Evolutionary conservation across 2,329 filamentous ascomycete genomes (phyloP).

Genomic region (Colletotrichum theobromicola): DNA sequence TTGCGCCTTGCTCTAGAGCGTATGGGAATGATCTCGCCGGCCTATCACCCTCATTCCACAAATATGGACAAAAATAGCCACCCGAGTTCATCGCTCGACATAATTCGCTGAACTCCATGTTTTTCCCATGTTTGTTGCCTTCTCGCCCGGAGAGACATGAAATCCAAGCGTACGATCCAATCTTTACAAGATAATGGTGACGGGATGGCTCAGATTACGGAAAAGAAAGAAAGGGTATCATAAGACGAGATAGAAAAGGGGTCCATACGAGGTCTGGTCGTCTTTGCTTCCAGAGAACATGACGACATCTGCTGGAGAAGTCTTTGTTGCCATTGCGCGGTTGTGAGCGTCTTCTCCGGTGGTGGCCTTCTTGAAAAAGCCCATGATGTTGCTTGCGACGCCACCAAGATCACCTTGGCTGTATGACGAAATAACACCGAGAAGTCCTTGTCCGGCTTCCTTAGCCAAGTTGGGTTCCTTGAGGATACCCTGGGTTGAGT

Average conservation of each 20-base stretch:
- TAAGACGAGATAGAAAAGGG: slow-evolving; percentile 28
- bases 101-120: neutral
- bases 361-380: slow-evolving; percentile 88
- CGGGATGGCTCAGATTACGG: neutral
- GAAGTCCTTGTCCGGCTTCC: slow-evolving; percentile 68
- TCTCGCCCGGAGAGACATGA: neutral
- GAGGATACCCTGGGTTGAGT: slow-evolving; percentile 71
- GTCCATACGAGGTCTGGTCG: slow-evolving; percentile 82
- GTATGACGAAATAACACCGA: slow-evolving; percentile 64
- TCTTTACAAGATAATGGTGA: no score
- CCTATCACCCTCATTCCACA: neutral
- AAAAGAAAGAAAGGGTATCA: slow-evolving; percentile 7
- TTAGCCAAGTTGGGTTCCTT: slow-evolving; percentile 73
- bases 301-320: slow-evolving; percentile 91
- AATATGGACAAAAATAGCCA: neutral
- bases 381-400: slow-evolving; percentile 80
- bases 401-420: slow-evolving; percentile 78
- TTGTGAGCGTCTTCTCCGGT: slow-evolving; percentile 82
- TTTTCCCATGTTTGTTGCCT: neutral
- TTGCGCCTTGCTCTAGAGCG: slow-evolving; percentile 48
- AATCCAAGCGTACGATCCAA: neutral
- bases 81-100: neutral
- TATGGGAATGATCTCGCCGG: slow-evolving; percentile 24
- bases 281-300: slow-evolving; percentile 99
- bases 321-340: slow-evolving; percentile 85